Evolutionary conservation across 208 protist species (phyloP).

Genomic region (Crithidia fasciculata): DNA sequence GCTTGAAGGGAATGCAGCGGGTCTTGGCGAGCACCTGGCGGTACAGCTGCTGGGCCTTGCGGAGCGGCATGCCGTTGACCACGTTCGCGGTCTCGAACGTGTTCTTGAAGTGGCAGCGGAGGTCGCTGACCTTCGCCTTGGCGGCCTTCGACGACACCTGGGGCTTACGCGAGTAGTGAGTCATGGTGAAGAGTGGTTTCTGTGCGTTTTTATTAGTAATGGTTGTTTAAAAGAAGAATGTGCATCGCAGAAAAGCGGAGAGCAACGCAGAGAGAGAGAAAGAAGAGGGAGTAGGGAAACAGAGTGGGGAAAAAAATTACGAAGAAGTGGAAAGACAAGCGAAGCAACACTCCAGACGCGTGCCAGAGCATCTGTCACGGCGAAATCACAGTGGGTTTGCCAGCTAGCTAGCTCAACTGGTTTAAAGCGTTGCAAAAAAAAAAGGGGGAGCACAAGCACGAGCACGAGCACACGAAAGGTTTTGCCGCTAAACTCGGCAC

Average conservation of each 20-base stretch:
- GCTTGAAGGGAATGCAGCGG: slow-evolving; percentile 95
- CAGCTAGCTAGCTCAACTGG: no score
- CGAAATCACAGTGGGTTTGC: no score
- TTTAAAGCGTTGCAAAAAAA: no score
- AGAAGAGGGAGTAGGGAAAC: slow-evolving; percentile 12
- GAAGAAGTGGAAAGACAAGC: not conserved
- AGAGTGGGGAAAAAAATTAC: slow-evolving; percentile 19
- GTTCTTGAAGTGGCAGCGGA: slow-evolving; percentile 96
- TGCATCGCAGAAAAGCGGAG: not conserved
- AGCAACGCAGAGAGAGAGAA: not conserved
- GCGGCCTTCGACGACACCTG: slow-evolving; percentile 89
- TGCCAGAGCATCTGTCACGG: not conserved
- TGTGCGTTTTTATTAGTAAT: not conserved
- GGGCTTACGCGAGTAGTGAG: slow-evolving; percentile 92
- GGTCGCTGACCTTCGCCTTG: slow-evolving; percentile 89
- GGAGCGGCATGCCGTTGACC: slow-evolving; percentile 92
- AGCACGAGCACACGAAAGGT: no score
- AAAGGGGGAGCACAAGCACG: no score
- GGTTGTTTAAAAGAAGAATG: no score
- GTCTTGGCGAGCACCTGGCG: slow-evolving; percentile 94
- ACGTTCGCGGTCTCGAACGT: slow-evolving; percentile 94
- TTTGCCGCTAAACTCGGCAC: no score
- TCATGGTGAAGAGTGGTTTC: slow-evolving; percentile 52
- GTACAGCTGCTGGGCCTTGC: slow-evolving; percentile 94
- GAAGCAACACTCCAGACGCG: not conserved